These are phyloP conservation scores for Populus hybrid DNA, from an alignment of 441 rosid genomes.

Conservation along the genomic window DNA sequence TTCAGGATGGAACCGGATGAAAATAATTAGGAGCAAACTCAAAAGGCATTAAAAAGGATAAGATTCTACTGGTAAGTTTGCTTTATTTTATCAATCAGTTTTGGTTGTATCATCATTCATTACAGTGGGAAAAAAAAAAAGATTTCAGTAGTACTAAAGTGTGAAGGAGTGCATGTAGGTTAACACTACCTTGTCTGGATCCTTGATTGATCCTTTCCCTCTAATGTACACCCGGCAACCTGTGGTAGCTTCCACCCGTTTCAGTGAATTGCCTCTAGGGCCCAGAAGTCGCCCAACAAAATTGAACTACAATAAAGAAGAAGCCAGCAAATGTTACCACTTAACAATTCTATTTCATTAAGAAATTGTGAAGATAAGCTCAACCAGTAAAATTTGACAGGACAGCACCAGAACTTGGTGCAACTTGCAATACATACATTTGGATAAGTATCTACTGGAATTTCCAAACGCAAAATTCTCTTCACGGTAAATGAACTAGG, in stretches of 20 bases:
- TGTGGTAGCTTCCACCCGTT: too few relatives aligned
- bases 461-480: slow-evolving; percentile 93
- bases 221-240: too few relatives aligned
- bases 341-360: background rate
- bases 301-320: slow-evolving; percentile 60
- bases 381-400: background rate
- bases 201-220: slow-evolving; percentile 44
- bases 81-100: background rate
- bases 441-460: slow-evolving; percentile 87
- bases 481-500: slow-evolving; percentile 86
- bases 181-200: slow-evolving; percentile 74
- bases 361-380: background rate
- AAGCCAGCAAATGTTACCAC: background rate
- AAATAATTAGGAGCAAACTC: slow-evolving; percentile 22
- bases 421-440: slow-evolving; percentile 39
- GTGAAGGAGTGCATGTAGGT: background rate
- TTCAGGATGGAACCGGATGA: slow-evolving; percentile 26
- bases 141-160: background rate
- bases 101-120: background rate
- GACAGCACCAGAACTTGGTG: slow-evolving; percentile 1
- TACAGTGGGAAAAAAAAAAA: too few relatives aligned
- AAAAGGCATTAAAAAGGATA: background rate
- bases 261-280: too few relatives aligned
- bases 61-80: background rate
- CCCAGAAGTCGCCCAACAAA: slow-evolving; percentile 65